Base-by-base conservation (phyloP, 2,329 filamentous ascomycete genomes). In the Fusarium mundagurra region DNA sequence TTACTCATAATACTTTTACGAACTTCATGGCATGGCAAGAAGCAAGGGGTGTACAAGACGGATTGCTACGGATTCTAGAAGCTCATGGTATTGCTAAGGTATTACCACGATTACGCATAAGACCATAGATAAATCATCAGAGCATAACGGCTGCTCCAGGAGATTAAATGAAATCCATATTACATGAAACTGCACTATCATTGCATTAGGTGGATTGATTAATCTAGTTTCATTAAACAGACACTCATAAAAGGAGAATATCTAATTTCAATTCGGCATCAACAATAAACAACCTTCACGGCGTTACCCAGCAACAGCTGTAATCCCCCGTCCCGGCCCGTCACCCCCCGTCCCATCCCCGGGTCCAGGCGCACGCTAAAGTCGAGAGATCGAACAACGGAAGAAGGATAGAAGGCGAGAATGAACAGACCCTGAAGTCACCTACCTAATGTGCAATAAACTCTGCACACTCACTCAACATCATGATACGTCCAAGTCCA, bases 61-160 rank as follows among this genome's bases (percentile, higher is more conserved):
- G 47, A 61, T 73, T 72, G 57, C 72, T 74, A 61, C 55, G 65
- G 44, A 45, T 41, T 72, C 64, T 69, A 58, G 66, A 68, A 59
- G 53, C 29, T 41, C 44, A 69, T 65, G 64, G 64, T 47, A 61
- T 41, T 27, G 34, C 43, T 29, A 5, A 55, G 34, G 20, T 55
- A 36, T n/a, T 36, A n/a, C 24, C 51, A 67, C 53, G 50, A 61
- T 45, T 48, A 39, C 43, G 31, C 43, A 45, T 53, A 36, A 50
- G n/a, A 33, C 61, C 45, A 55, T 45, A 61, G 43, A 43, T 18
- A 33, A 47, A 51, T 45, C 61, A 71, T 51, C 43, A 61, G 48
- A 45, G 70, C 59, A 69, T 58, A n/a, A 44, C 12, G 29, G 34
- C 43, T 58, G 44, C 60, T 64, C 53, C 29, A 36, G 31, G 41